phyloP scores from a whole-genome alignment of 2,329 filamentous ascomycete genomes.

The Nothomitra cinnamomea region DNA sequence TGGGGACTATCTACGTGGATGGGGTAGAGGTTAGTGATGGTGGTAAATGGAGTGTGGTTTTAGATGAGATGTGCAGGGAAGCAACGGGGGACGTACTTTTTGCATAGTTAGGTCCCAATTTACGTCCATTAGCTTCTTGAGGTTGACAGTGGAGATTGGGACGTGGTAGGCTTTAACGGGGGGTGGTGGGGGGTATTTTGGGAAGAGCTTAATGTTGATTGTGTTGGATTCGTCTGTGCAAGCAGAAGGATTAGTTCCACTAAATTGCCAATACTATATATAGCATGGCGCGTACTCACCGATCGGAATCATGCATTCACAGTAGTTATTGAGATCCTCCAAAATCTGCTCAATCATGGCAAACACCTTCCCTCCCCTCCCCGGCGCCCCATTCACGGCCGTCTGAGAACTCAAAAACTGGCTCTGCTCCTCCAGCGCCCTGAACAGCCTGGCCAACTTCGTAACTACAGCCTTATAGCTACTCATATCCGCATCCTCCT shows the following conservation, averaged over 20 bases:
- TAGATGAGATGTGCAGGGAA: background rate
- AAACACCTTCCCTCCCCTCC: conserved; percentile 32
- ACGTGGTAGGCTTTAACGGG: conserved; percentile 79
- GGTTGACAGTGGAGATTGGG: conserved; percentile 51
- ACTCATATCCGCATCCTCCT: conserved; percentile 43
- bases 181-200: conserved; percentile 59
- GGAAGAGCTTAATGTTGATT: conserved; percentile 91
- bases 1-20: conserved; percentile 46
- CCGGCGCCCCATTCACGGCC: conserved; percentile 14
- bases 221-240: conserved; percentile 74
- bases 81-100: conserved; percentile 19
- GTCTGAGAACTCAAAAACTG: conserved; percentile 41
- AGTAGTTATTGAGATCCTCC: conserved; percentile 91
- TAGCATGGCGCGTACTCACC: conserved; percentile 44
- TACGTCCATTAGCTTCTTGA: conserved; percentile 33
- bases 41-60: conserved; percentile 8
- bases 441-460: conserved; percentile 71
- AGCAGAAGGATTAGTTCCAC: background rate
- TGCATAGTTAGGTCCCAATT: conserved; percentile 38
- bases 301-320: conserved; percentile 96
- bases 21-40: conserved; percentile 5
- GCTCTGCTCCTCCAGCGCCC: conserved; percentile 81
- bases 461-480: conserved; percentile 74
- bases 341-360: conserved; percentile 71
- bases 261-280: too few relatives aligned